Evolutionary conservation across 2,329 filamentous ascomycete genomes (phyloP).

Genomic region (Cercospora sp.): DNA sequence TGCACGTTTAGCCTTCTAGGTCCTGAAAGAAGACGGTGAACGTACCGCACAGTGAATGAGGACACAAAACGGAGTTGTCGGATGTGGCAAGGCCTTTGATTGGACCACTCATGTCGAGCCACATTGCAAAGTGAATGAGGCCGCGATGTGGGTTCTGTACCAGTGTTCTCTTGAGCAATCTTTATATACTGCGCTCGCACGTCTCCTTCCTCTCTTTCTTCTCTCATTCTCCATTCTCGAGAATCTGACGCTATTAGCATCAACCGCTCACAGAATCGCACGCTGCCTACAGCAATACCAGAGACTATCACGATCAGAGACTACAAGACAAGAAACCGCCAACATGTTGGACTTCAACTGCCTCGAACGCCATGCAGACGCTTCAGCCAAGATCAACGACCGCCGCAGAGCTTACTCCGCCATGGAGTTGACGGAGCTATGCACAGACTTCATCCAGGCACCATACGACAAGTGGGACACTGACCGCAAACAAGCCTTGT

Average conservation of each 20-base stretch:
- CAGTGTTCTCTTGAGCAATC: background rate
- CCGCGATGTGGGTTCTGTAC: background rate
- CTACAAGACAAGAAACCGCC: background rate
- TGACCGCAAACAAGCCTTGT: conserved; percentile 1
- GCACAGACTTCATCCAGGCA: background rate
- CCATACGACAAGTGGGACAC: conserved; percentile 1
- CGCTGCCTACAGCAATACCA: background rate
- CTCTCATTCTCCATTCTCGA: background rate
- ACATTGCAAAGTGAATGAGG: background rate
- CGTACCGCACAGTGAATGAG: background rate
- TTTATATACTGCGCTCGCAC: background rate
- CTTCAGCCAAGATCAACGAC: background rate
- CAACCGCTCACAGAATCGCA: background rate
- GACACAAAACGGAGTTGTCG: background rate
- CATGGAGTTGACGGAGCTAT: background rate
- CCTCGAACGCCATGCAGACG: conserved; percentile 1
- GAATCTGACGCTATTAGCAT: background rate
- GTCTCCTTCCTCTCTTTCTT: background rate
- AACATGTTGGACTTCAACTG: background rate
- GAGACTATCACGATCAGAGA: background rate
- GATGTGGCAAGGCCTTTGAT: background rate
- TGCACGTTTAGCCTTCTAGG: background rate
- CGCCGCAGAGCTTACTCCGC: conserved; percentile 5
- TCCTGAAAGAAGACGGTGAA: background rate
- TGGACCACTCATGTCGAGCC: background rate